Percentiles rank a stretch among this genome's conserved stretches.
Conservation (phyloP, 2,329 filamentous ascomycete genomes). For the Thyridium curvatum region DNA sequence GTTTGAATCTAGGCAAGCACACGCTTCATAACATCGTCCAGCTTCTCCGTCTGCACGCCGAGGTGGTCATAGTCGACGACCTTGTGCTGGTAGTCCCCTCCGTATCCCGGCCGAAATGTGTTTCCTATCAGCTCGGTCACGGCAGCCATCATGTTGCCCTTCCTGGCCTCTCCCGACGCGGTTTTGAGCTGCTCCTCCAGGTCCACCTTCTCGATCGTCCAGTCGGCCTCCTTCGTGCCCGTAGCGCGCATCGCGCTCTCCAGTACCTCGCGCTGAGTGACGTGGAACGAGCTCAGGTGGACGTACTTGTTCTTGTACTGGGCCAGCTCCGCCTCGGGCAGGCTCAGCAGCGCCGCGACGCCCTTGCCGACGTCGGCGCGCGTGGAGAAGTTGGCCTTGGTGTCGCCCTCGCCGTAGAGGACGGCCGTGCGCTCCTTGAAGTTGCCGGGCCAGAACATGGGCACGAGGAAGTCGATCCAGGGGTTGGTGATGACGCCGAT, state of each 20-base stretch:
- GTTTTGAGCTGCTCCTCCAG: too few species aligned
- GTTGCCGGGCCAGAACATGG: conserved; percentile 49
- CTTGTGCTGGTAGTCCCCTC: conserved; percentile 24
- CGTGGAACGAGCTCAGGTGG: conserved; percentile 47
- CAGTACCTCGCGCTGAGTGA: conserved; percentile 59
- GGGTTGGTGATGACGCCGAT: conserved; percentile 32
- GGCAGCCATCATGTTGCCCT: too few species aligned
- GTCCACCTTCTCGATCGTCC: conserved; percentile 36
- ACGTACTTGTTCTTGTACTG: conserved; percentile 27
- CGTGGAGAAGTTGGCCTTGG: conserved; percentile 48
- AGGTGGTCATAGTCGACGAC: conserved; percentile 17
- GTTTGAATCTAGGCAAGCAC: too few species aligned
- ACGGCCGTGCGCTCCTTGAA: conserved; percentile 32
- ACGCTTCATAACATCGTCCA: conserved; percentile 17
- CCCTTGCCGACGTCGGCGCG: conserved; percentile 49
- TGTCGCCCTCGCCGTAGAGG: conserved; percentile 49
- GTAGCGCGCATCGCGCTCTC: conserved; percentile 50
- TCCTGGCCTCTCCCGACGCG: too few species aligned
- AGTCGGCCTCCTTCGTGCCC: conserved; percentile 48
- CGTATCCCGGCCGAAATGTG: conserved; percentile 20
- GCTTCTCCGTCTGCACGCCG: conserved; percentile 17
- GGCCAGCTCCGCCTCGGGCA: conserved; percentile 32
- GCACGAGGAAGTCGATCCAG: conserved; percentile 40
- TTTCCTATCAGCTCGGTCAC: conserved; percentile 16
- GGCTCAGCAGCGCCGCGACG: conserved; percentile 39